Evolutionary conservation across 495 filamentous ascomycete genomes (phyloP), one percentile per base, ranked within the genome.

Genomic region (Aspergillus leporis): DNA sequence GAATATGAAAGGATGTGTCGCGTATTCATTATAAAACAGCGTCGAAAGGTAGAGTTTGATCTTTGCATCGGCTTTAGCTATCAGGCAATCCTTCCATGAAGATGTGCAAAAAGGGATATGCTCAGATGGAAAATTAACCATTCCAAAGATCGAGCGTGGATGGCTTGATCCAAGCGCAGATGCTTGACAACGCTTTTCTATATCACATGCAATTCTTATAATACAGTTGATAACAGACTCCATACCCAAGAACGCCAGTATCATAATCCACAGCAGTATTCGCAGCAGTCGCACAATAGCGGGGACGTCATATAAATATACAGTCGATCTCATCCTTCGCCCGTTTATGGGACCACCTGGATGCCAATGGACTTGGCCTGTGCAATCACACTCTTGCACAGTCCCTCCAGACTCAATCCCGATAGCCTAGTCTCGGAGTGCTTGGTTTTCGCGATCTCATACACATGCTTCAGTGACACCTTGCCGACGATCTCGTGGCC

Each of bases 371-470:
- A 93, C 76, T 86, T 93, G 65, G 92, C 91, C 75, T 96, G 90
- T 53, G 83, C 85, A 62, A 98, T 90, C 59, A 99, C 83, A 66
- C 86, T 87, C 80, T 87, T 90, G 73, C 88, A 91, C 50, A 99
- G 62, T 1, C 91, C 90, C 76, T 93, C 84, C 61, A 97, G 68
- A 47, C 85, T 81, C 71, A 97, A 70, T 38, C 91, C 93, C 9
- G 88, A 90, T 63, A 98, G 77, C 55, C 94, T 79, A 53, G 86
- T 77, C 78, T 98, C 94, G 55, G 81, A 76, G 60, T 91, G 85
- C 82, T 99, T 99, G 74, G 98, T 96, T 79, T 90, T 89, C 66
- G 94, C 94, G 73, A 99, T 99, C 80, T 98, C 93, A 70, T 93
- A 97, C 49, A 99, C 77, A 76, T 99, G 94, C 80, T 99, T 99